phyloP scores from a whole-genome alignment of 2,329 filamentous ascomycete species.

The Penicillium palitans region DNA sequence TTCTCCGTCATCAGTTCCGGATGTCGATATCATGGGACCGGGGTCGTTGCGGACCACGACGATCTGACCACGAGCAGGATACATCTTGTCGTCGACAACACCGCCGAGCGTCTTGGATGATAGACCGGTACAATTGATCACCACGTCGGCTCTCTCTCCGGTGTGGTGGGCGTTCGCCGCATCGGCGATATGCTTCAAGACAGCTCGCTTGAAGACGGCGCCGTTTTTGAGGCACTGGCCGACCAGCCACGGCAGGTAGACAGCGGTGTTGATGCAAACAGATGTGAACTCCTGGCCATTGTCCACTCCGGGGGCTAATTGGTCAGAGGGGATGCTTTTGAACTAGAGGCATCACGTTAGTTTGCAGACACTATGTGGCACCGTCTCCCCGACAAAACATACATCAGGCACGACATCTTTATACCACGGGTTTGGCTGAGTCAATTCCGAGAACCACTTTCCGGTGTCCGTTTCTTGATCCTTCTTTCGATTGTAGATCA shows the following conservation, averaged over 20 bases:
- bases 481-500: conserved; percentile 62
- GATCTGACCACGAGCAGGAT: conserved; percentile 78
- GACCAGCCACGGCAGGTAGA: conserved; percentile 84
- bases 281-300: conserved; percentile 76
- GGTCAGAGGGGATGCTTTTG: conserved; percentile 56
- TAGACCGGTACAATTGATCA: conserved; percentile 85
- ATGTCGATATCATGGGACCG: conserved; percentile 67
- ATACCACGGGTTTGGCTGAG: conserved; percentile 71
- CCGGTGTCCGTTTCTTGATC: conserved; percentile 58
- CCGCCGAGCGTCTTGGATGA: conserved; percentile 74
- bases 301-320: conserved; percentile 66
- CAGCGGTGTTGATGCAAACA: conserved; percentile 84
- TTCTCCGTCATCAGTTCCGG: conserved; percentile 70
- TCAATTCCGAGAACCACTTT: conserved; percentile 66
- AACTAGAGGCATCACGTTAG: conserved; percentile 48
- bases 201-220: conserved; percentile 64
- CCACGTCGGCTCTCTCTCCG: conserved; percentile 60
- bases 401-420: conserved; percentile 68
- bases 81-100: conserved; percentile 71
- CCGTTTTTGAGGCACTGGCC: conserved; percentile 76
- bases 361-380: neutral
- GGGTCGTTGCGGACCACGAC: conserved; percentile 80
- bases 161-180: conserved; percentile 62
- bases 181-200: conserved; percentile 70
- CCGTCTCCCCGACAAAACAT: conserved; percentile 22